Evolutionary conservation across 2,329 filamentous ascomycete species (phyloP).

Genomic region (Moelleriella libera): DNA sequence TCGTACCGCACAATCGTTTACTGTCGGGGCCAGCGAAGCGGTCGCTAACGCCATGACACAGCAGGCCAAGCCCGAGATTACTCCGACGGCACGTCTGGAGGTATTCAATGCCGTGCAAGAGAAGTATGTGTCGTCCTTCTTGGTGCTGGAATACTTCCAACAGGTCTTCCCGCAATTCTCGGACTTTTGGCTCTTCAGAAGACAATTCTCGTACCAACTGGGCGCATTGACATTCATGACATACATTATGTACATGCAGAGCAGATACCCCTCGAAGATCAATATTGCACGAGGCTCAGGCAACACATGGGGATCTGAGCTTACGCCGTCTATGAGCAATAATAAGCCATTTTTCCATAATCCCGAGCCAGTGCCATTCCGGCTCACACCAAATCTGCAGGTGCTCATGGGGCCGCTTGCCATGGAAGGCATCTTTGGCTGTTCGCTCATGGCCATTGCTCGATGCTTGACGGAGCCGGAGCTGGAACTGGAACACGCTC

Average conservation of each 20-base stretch:
- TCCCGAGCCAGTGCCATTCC: slow-evolving; percentile 90
- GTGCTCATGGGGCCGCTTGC: slow-evolving; percentile 91
- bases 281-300: slow-evolving; percentile 77
- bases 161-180: slow-evolving; percentile 74
- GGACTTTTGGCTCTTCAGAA: slow-evolving; percentile 97
- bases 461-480: slow-evolving; percentile 83
- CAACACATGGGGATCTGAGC: slow-evolving; percentile 90
- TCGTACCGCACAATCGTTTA: slow-evolving; percentile 16
- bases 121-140: slow-evolving; percentile 73
- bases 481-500: slow-evolving; percentile 83
- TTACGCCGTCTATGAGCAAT: slow-evolving; percentile 78
- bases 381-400: slow-evolving; percentile 90
- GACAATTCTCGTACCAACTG: slow-evolving; percentile 92
- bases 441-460: slow-evolving; percentile 89
- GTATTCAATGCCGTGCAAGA: slow-evolving; percentile 92
- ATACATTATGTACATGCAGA: slow-evolving; percentile 94
- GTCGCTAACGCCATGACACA: slow-evolving; percentile 1
- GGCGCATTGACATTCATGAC: slow-evolving; percentile 96
- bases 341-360: slow-evolving; percentile 87
- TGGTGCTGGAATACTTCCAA: slow-evolving; percentile 83
- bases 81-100: slow-evolving; percentile 63
- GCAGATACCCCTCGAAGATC: slow-evolving; percentile 90
- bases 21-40: neutral
- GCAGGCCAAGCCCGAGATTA: slow-evolving; percentile 56
- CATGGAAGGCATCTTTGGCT: slow-evolving; percentile 92